Conservation (phyloP, 2,329 filamentous ascomycete species). For the Chalara sp. region DNA sequence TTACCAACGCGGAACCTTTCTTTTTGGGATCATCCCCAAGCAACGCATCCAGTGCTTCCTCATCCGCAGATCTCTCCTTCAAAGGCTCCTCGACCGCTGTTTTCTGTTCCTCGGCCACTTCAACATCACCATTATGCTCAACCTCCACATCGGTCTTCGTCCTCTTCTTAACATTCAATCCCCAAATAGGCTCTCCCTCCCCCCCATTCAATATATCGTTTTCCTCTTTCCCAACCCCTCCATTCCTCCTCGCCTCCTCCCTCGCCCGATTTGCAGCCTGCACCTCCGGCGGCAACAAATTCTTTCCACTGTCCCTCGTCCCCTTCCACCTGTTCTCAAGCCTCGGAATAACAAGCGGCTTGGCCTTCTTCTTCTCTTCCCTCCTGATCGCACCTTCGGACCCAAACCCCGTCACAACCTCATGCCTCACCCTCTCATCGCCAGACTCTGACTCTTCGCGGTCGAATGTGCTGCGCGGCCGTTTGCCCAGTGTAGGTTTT, state of each 20-base stretch:
- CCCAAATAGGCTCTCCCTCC: slow-evolving; percentile 34
- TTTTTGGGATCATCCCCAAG: slow-evolving; percentile 46
- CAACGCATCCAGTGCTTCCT: slow-evolving; percentile 64
- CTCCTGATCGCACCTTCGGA: slow-evolving; percentile 35
- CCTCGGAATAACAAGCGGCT: slow-evolving; percentile 48
- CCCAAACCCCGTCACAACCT: slow-evolving; percentile 45
- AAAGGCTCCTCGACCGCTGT: slow-evolving; percentile 20
- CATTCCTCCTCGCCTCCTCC: slow-evolving; percentile 20
- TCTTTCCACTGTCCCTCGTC: slow-evolving; percentile 39
- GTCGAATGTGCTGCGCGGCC: slow-evolving; percentile 31
- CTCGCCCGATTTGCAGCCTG: slow-evolving; percentile 33
- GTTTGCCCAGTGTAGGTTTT: slow-evolving; percentile 31
- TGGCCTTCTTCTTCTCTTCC: slow-evolving; percentile 23
- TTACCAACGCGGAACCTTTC: slow-evolving; percentile 43
- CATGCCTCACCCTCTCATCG: slow-evolving; percentile 34
- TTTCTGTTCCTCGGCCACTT: slow-evolving; percentile 15
- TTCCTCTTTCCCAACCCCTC: slow-evolving; percentile 26
- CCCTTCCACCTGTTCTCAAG: slow-evolving; percentile 58
- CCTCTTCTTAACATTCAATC: slow-evolving; percentile 39
- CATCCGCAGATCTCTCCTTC: slow-evolving; percentile 39
- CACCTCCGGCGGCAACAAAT: slow-evolving; percentile 48
- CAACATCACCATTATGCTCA: slow-evolving; percentile 8
- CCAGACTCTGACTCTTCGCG: slow-evolving; percentile 44
- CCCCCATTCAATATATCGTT: slow-evolving; percentile 43
- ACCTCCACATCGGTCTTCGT: slow-evolving; percentile 5